Percentiles rank a stretch among this genome's conserved stretches.
Conservation (phyloP, 225 moss, liverwort and hornwort genomes). For the Thuidium tamariscinum region DNA sequence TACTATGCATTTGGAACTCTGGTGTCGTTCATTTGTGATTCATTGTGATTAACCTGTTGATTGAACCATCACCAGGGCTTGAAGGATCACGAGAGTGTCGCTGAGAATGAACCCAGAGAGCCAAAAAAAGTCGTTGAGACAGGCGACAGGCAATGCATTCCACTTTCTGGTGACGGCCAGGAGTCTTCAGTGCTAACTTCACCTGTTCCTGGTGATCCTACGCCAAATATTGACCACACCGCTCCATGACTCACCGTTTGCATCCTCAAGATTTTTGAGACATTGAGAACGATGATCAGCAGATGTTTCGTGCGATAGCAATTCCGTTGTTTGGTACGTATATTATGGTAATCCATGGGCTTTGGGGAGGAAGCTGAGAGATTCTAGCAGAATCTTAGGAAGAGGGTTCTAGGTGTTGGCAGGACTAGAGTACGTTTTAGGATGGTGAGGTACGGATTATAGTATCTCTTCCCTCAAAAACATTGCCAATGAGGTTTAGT, state of each 20-base stretch:
- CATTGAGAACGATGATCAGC: neutral
- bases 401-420: neutral
- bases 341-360: neutral
- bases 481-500: neutral
- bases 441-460: neutral
- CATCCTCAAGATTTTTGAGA: conserved; percentile 4
- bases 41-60: neutral
- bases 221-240: neutral
- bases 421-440: neutral
- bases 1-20: neutral
- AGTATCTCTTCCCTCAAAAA: neutral
- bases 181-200: conserved; percentile 6
- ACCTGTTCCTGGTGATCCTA: conserved; percentile 44
- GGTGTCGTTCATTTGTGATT: neutral
- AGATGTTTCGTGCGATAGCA: neutral
- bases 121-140: neutral
- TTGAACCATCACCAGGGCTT: conserved; percentile 6
- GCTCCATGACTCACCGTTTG: conserved; percentile 30
- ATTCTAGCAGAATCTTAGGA: neutral
- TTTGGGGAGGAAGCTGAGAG: neutral
- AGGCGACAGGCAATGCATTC: conserved; percentile 24
- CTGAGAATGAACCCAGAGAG: neutral
- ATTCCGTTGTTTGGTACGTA: neutral
- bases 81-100: neutral
- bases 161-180: neutral